Percentiles rank a stretch among this genome's conserved stretches.
These are phyloP conservation scores for Sporothrix phasma DNA, from an alignment of 2,329 filamentous ascomycete species.

Conservation along the genomic window DNA sequence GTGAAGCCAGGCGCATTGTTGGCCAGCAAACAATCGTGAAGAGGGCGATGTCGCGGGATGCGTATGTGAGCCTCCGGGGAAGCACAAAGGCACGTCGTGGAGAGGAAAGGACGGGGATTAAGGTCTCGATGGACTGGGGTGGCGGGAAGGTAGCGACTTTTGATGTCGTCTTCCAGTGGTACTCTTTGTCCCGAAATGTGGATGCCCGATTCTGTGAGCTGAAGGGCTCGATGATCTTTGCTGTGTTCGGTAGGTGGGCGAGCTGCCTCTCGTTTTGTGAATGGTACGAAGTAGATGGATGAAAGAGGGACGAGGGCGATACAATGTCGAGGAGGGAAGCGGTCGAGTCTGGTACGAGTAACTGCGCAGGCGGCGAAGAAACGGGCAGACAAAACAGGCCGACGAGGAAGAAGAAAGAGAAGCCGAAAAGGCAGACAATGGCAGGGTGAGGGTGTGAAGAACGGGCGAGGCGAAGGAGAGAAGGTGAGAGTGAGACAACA, in stretches of 20 bases:
- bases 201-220: not conserved
- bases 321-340: not conserved
- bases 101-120: not conserved
- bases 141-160: conserved; percentile 3
- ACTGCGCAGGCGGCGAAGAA: not conserved
- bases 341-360: not conserved
- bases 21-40: not conserved
- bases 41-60: not conserved
- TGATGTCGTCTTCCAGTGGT: not conserved
- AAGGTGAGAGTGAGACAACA: conserved; percentile 5
- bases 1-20: conserved; percentile 3
- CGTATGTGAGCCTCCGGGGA: not conserved
- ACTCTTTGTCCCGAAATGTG: not conserved
- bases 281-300: not conserved
- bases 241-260: conserved; percentile 13
- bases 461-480: not conserved
- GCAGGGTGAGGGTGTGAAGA: not conserved
- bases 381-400: not conserved
- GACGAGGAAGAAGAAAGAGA: conserved; percentile 3
- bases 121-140: conserved; percentile 9
- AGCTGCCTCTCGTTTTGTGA: not conserved
- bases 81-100: not conserved
- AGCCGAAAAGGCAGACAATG: not conserved
- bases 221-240: conserved; percentile 16
- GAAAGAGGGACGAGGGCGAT: not conserved